phyloP scores from a whole-genome alignment of 1,284 basidiomycete species.

The Ganoderma resinaceum region DNA sequence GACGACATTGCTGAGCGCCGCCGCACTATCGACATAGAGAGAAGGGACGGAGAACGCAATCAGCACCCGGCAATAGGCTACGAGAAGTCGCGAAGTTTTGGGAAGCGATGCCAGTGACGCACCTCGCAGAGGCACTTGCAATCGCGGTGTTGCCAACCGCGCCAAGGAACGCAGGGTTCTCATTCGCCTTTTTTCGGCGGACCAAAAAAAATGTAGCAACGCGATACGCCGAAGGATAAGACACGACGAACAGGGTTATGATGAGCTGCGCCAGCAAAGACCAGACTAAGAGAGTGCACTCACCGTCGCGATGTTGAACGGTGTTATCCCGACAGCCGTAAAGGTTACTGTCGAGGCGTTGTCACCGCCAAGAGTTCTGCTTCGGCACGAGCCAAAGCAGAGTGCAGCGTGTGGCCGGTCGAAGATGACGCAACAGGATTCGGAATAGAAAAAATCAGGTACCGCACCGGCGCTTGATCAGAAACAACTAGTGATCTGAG shows the following conservation, averaged over 20 bases:
- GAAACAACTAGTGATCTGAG: slow-evolving; percentile 15
- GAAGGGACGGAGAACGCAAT: background rate
- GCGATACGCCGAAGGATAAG: background rate
- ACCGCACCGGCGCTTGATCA: slow-evolving; percentile 20
- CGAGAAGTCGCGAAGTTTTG: background rate
- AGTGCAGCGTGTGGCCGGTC: background rate
- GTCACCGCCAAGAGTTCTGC: slow-evolving; percentile 19
- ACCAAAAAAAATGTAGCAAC: background rate
- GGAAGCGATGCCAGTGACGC: slow-evolving; percentile 8
- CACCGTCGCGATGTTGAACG: slow-evolving; percentile 25
- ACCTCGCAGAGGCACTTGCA: slow-evolving; percentile 22
- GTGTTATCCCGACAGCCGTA: slow-evolving; percentile 16
- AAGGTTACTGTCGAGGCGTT: slow-evolving; percentile 19
- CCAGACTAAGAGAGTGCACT: slow-evolving; percentile 2
- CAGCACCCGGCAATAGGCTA: background rate
- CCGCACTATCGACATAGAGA: slow-evolving; percentile 13
- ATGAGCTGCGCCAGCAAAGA: background rate
- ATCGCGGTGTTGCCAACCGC: slow-evolving; percentile 22
- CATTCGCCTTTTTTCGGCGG: background rate
- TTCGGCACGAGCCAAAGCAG: no score
- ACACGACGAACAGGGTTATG: background rate
- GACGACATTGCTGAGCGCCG: slow-evolving; percentile 12
- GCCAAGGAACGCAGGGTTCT: slow-evolving; percentile 16
- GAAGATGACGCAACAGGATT: slow-evolving; percentile 14
- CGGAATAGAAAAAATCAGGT: slow-evolving; percentile 21